Percentiles rank a stretch among this genome's conserved stretches.
phyloP scores from a whole-genome alignment of 148 eudicot genomes.

The Rhododendron ferrugineum region DNA sequence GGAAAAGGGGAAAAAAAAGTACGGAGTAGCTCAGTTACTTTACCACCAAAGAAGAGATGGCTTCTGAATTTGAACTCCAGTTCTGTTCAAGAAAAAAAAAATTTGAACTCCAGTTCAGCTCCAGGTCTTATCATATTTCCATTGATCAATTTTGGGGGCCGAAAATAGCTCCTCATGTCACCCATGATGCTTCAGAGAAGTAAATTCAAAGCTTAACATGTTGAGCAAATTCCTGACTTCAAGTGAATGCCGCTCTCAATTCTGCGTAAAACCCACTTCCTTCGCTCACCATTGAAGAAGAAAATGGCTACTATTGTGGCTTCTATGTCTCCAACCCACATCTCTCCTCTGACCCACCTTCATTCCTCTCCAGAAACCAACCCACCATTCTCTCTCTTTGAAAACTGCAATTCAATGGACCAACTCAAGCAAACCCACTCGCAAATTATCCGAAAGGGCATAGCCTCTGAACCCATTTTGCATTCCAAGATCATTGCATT shows the following conservation, averaged over 20 bases:
- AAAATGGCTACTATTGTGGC: neutral
- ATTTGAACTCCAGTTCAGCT: neutral
- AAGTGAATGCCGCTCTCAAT: neutral
- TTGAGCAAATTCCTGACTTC: neutral
- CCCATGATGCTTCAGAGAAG: neutral
- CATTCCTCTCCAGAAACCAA: conserved; percentile 6
- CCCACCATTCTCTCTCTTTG: conserved; percentile 1
- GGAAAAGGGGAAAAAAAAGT: too few species aligned
- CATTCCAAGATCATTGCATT: conserved; percentile 21
- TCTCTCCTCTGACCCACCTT: neutral
- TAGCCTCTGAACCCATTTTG: conserved; percentile 13
- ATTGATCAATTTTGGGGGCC: neutral
- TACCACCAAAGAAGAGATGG: neutral
- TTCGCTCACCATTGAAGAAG: neutral
- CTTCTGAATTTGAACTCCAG: neutral
- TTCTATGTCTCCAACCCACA: neutral
- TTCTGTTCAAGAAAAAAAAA: neutral
- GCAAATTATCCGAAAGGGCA: conserved; percentile 16
- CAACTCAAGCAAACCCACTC: conserved; percentile 34
- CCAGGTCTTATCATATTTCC: neutral
- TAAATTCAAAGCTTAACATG: neutral
- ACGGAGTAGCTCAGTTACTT: neutral
- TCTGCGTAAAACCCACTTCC: neutral
- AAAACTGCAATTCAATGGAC: conserved; percentile 29
- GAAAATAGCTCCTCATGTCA: neutral